A percentile compares a stretch with the other conserved stretches of the same genome.
Conservation (phyloP, 2,329 filamentous ascomycete genomes). For the Aureobasidium pullulans region DNA sequence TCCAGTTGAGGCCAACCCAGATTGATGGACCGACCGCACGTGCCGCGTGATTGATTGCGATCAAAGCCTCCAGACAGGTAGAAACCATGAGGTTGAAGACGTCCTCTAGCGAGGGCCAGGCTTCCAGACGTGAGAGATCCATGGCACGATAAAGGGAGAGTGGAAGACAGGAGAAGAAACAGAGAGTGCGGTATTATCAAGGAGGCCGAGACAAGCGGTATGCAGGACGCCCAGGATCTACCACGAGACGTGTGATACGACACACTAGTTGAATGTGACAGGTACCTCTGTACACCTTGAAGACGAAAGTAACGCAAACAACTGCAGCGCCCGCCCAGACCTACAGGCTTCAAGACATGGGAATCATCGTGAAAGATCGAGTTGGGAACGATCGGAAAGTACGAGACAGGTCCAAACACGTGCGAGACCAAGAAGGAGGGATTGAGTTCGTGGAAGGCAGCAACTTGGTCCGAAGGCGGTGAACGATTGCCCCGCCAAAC, state of each 20-base stretch:
- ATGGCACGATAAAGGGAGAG: background rate
- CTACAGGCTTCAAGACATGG: background rate
- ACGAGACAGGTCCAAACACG: background rate
- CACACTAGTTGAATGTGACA: background rate
- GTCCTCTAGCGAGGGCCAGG: background rate
- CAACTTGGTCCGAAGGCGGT: constrained; percentile 10
- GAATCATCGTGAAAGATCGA: background rate
- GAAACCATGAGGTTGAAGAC: background rate
- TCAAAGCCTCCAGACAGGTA: background rate
- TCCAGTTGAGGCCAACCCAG: background rate
- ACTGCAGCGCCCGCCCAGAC: background rate
- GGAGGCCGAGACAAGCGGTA: background rate
- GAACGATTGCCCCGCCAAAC: constrained; percentile 10
- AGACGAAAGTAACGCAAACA: constrained; percentile 6
- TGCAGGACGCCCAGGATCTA: background rate
- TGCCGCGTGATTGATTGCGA: background rate
- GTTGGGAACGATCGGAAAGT: background rate
- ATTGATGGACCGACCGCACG: background rate
- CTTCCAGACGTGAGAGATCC: background rate
- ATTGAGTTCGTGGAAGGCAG: background rate
- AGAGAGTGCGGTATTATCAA: background rate
- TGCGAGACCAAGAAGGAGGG: background rate
- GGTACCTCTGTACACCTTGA: background rate
- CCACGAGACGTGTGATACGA: constrained; percentile 4
- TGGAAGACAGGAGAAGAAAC: background rate